These are phyloP conservation scores for Casuarina cunninghamiana DNA, from an alignment of 306 rosid genomes.

Conservation along the genomic window DNA sequence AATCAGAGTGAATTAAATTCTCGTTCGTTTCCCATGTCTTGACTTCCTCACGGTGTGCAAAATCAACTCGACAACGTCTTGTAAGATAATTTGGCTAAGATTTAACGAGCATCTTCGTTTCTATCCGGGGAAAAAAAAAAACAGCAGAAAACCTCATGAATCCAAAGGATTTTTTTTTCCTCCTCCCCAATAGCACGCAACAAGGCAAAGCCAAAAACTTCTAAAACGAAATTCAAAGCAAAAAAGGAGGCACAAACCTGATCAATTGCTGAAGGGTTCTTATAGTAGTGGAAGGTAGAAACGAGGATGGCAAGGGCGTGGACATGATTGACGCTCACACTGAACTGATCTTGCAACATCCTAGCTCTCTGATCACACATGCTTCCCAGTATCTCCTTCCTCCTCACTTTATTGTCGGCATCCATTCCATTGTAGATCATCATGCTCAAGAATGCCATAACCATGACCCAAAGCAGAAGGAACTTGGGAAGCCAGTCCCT, in stretches of 20 bases:
- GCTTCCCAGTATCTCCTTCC: constrained; percentile 76
- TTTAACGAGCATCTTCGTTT: neutral
- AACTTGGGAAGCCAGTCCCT: constrained; percentile 76
- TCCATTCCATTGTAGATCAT: constrained; percentile 63
- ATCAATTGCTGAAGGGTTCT: constrained; percentile 89
- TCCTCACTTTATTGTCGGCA: constrained; percentile 73
- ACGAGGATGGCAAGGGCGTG: constrained; percentile 97
- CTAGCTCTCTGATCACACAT: constrained; percentile 97
- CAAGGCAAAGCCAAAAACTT: neutral
- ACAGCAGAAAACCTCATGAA: neutral
- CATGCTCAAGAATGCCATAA: constrained; percentile 53
- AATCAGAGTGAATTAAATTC: neutral
- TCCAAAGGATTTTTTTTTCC: neutral
- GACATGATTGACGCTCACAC: constrained; percentile 94
- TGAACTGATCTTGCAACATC: constrained; percentile 97
- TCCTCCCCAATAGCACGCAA: neutral
- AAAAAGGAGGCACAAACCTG: constrained; percentile 62
- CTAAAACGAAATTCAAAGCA: constrained; percentile 14
- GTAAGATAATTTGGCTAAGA: neutral
- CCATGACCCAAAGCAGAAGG: constrained; percentile 59
- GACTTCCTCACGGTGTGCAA: neutral
- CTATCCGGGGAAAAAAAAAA: neutral
- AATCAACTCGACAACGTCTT: neutral
- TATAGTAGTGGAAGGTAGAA: constrained; percentile 90
- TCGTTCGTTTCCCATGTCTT: neutral